These are phyloP conservation scores for Linum usitatissimum DNA, from an alignment of 345 rosid species.

Conservation along the genomic window DNA sequence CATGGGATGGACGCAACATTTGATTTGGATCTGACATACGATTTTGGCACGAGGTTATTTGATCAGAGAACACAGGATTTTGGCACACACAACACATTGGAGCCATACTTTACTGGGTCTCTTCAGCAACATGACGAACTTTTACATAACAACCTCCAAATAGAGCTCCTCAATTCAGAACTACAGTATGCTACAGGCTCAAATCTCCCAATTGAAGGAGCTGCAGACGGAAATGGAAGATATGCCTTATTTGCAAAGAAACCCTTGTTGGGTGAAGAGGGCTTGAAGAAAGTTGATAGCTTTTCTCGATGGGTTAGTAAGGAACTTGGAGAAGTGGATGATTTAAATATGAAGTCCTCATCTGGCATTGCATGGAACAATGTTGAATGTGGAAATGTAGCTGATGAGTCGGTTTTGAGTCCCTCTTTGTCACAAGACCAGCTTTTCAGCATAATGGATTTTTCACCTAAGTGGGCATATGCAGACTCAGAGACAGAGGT, in stretches of 20 bases:
- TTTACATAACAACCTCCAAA: conserved; percentile 21
- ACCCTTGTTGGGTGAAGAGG: conserved; percentile 43
- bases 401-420: conserved; percentile 49
- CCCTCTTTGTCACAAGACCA: conserved; percentile 86
- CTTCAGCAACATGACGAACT: conserved; percentile 29
- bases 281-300: conserved; percentile 82
- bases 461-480: conserved; percentile 67
- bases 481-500: conserved; percentile 66
- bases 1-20: conserved; percentile 31
- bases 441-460: conserved; percentile 67
- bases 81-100: conserved; percentile 20
- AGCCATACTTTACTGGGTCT: conserved; percentile 25
- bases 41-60: conserved; percentile 29
- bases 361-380: conserved; percentile 59
- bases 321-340: conserved; percentile 76
- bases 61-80: conserved; percentile 36
- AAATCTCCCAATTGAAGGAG: conserved; percentile 30
- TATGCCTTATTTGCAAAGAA: conserved; percentile 29
- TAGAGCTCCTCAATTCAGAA: conserved; percentile 26
- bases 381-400: conserved; percentile 57
- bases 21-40: conserved; percentile 36
- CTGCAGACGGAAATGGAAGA: conserved; percentile 37
- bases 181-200: conserved; percentile 18
- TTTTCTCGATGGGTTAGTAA: conserved; percentile 73
- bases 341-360: conserved; percentile 62